These are phyloP conservation scores for Spathaspora arborariae DNA, from an alignment of 805 yeast species.

Conservation along the genomic window DNA sequence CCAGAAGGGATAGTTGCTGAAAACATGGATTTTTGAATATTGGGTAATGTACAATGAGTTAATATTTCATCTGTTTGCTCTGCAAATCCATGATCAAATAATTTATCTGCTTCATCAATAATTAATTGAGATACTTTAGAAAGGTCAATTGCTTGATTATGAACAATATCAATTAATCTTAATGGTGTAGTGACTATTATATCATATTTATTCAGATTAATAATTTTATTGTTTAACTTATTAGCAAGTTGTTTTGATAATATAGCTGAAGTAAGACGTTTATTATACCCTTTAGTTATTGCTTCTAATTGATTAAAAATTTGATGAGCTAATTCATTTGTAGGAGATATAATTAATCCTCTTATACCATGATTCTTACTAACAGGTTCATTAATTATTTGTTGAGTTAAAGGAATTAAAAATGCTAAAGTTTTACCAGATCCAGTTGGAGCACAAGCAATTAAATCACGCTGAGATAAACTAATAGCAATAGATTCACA, in stretches of 20 bases:
- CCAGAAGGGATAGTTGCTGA: constrained; percentile 95
- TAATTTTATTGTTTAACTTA: constrained; percentile 59
- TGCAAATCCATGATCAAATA: constrained; percentile 82
- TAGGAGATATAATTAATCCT: constrained; percentile 86
- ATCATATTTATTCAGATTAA: constrained; percentile 65
- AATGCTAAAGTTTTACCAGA: constrained; percentile 96
- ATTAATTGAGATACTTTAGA: constrained; percentile 68
- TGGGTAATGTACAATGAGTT: constrained; percentile 48
- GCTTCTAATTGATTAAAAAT: constrained; percentile 65
- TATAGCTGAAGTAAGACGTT: constrained; percentile 56
- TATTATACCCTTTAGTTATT: constrained; percentile 46
- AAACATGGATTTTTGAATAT: constrained; percentile 71
- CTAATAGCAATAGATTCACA: constrained; percentile 82
- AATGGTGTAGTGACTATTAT: constrained; percentile 85
- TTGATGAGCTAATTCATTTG: constrained; percentile 90
- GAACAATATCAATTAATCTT: constrained; percentile 75
- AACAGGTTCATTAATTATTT: constrained; percentile 20
- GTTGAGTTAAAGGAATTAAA: constrained; percentile 74
- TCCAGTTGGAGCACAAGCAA: constrained; percentile 98
- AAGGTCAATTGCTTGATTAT: constrained; percentile 56
- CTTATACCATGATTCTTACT: constrained; percentile 50
- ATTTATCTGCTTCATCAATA: constrained; percentile 93
- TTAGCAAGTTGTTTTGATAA: constrained; percentile 69
- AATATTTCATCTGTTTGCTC: constrained; percentile 88
- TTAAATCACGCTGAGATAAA: constrained; percentile 65